Percentiles rank a stretch among this genome's conserved stretches.
Conservation (phyloP, 1,284 basidiomycete species). For the Leccinum subrobustum region DNA sequence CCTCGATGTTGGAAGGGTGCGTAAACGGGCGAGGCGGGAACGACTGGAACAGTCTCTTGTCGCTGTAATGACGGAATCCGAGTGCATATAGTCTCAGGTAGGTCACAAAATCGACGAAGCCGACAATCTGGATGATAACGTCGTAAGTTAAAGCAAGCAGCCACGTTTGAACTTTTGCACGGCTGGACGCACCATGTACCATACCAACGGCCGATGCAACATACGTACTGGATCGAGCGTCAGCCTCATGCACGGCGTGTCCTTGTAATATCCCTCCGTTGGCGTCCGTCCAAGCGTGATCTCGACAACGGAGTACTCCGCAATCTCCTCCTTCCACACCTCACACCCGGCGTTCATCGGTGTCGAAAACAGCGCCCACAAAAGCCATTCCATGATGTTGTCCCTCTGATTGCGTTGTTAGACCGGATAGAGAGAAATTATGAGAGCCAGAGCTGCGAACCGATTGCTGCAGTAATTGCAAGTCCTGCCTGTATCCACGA, state of each 20-base stretch:
- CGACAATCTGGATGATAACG: conserved; percentile 46
- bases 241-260: conserved; percentile 47
- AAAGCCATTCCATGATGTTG: conserved; percentile 58
- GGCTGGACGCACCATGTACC: conserved; percentile 52
- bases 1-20: conserved; percentile 35
- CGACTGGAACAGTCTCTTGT: conserved; percentile 36
- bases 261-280: conserved; percentile 37
- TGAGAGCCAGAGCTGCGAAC: no score
- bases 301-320: conserved; percentile 42
- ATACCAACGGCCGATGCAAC: conserved; percentile 56
- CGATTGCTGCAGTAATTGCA: no score
- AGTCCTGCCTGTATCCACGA: no score
- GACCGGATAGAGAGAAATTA: no score
- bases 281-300: conserved; percentile 39
- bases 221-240: conserved; percentile 55
- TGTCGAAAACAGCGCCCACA: conserved; percentile 58
- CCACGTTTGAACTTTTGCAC: background rate
- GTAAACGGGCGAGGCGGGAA: conserved; percentile 58
- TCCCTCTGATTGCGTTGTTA: conserved; percentile 28
- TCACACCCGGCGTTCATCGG: conserved; percentile 30
- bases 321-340: conserved; percentile 50
- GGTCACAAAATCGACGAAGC: conserved; percentile 46
- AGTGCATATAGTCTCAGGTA: conserved; percentile 36
- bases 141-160: background rate
- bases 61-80: conserved; percentile 56